Evolutionary conservation across 1,139 yeast genomes (phyloP), one percentile per base, ranked within the genome.

Genomic region (Arxiozyma heterogenica): DNA sequence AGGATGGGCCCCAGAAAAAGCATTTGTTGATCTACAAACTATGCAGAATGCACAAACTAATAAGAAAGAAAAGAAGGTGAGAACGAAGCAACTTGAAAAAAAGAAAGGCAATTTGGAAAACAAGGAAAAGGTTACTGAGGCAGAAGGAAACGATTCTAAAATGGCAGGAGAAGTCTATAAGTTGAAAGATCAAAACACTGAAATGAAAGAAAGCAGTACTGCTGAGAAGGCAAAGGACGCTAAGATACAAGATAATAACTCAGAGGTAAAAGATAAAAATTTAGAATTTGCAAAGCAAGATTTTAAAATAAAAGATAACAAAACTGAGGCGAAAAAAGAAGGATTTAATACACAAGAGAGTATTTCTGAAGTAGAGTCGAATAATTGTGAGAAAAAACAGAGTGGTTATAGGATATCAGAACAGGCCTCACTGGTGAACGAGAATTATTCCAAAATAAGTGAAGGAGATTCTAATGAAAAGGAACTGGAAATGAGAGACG

Each of bases 1-100:
- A 12, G 63, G 64, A n/a, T 69, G 68, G 60, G 63, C 30, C 3
- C 27, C 45, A 43, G 25, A 3, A 43, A 63, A 47, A 34, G 6
- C n/a, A 34, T 12, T 34, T 34, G 15, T 34, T 15, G n/a, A 34
- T 34, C 15, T 34, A 12, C 39, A 34, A n/a, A 15, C 39, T 34
- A 34, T 34, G 39, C 4, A 34, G n/a, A 2, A 12, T 34, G 12
- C 45, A 8, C 50, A 53, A 48, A 27, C 20, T 15, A 27, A 41
- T 47, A 48, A 41, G 41, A 54, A 55, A 23, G 22, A 20, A 41
- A 44, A 15, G 15, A 5, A 49, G 34, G 27, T n/a, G 43, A 11
- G 9, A 15, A 22, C 15, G 34, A 42, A 21, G 34, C 17, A 6
- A 25, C n/a, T 6, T 34, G 6, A 15, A 15, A 6, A 15, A 34